Evolutionary conservation across 495 filamentous ascomycete species (phyloP).

Genomic region (Aspergillus haitiensis): DNA sequence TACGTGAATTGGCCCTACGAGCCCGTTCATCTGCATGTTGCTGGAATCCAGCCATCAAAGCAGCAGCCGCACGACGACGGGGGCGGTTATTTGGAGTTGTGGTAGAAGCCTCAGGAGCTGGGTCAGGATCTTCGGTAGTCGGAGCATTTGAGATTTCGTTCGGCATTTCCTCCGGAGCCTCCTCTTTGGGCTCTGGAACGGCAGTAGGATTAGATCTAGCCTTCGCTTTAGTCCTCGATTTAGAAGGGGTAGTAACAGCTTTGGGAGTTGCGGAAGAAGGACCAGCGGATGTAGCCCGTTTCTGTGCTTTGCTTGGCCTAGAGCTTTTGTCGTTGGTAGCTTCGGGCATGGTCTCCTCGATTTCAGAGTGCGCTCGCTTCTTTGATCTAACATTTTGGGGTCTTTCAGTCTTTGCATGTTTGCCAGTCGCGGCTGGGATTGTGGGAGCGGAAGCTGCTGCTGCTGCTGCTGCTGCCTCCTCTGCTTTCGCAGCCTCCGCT

Average conservation of each 20-base stretch:
- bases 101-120: slow-evolving; percentile 6
- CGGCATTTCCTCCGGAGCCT: no score
- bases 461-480: no score
- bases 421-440: not conserved
- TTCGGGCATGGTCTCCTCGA: slow-evolving; percentile 12
- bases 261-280: slow-evolving; percentile 9
- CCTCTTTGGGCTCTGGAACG: no score
- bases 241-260: not conserved
- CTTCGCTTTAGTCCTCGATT: not conserved
- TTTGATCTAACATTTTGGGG: slow-evolving; percentile 11
- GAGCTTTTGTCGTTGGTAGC: not conserved
- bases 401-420: not conserved
- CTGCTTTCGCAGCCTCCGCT: not conserved
- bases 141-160: no score
- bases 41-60: slow-evolving; percentile 25
- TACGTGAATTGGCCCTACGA: slow-evolving; percentile 23
- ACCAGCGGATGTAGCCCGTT: not conserved
- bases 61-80: slow-evolving; percentile 26
- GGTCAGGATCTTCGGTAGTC: slow-evolving; percentile 1
- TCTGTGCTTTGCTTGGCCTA: slow-evolving; percentile 14
- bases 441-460: no score
- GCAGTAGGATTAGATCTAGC: not conserved
- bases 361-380: slow-evolving; percentile 23
- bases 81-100: slow-evolving; percentile 23
- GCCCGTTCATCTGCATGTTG: slow-evolving; percentile 25